phyloP scores from a whole-genome alignment of 164 flowering plant genomes.

The Platanus orientalis region DNA sequence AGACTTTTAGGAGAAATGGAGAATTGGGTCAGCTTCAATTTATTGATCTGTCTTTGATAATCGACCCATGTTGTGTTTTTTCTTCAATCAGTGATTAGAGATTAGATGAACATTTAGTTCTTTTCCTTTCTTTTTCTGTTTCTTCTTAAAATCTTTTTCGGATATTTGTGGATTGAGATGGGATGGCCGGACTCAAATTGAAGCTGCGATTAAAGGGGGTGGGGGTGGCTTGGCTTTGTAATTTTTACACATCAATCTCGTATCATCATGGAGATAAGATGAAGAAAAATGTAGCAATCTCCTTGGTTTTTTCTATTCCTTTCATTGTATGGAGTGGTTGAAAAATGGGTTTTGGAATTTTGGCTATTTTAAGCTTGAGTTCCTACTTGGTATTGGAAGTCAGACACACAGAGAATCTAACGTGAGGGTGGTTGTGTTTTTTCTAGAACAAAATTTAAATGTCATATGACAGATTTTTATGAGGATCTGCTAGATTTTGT shows the following conservation, averaged over 20 bases:
- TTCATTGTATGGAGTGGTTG: no score
- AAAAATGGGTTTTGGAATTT: no score
- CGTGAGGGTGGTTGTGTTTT: no score
- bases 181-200: constrained; percentile 2
- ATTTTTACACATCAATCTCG: constrained; percentile 8
- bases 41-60: constrained; percentile 8
- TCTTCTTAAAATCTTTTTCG: not conserved
- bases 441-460: no score
- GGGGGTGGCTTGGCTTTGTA: not conserved
- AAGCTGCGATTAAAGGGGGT: not conserved
- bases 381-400: no score
- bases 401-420: no score
- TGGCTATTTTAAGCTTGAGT: no score
- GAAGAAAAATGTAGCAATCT: no score
- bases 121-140: not conserved
- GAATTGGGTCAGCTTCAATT: constrained; percentile 17
- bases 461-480: no score
- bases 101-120: constrained; percentile 2
- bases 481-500: no score
- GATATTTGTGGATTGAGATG: not conserved
- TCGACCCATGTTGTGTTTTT: constrained; percentile 1
- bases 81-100: not conserved
- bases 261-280: constrained; percentile 7
- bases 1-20: not conserved
- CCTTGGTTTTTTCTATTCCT: no score